Evolutionary conservation across 495 filamentous ascomycete genomes (phyloP).

Genomic region (Immersiella caudata): DNA sequence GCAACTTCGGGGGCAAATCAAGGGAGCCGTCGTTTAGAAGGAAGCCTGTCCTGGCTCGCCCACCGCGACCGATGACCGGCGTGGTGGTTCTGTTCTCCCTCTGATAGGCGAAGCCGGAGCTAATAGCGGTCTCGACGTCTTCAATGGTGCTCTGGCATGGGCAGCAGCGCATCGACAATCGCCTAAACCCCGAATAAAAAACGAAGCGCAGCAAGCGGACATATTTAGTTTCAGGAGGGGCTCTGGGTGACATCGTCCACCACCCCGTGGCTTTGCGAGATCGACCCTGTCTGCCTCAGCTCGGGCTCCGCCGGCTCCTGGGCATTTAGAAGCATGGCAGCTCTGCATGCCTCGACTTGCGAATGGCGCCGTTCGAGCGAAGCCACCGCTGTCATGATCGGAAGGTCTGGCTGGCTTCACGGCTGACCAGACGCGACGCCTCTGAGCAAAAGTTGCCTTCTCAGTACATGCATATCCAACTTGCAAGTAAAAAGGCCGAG

Average conservation of each 20-base stretch:
- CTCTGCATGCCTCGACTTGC: slow-evolving; percentile 1
- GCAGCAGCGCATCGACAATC: not conserved
- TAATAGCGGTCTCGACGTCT: not conserved
- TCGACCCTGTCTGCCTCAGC: not conserved
- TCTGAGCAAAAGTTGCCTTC: not conserved
- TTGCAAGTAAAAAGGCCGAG: not conserved
- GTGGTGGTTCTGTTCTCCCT: not conserved
- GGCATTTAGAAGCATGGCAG: not conserved
- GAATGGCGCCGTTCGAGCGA: not conserved
- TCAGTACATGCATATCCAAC: not conserved
- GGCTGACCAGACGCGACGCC: not conserved
- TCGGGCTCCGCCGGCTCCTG: not conserved
- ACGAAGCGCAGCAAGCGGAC: slow-evolving; percentile 12
- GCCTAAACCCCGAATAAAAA: not conserved
- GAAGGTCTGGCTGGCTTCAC: not conserved
- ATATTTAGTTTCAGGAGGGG: not conserved
- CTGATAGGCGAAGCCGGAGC: not conserved
- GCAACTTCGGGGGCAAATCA: not conserved
- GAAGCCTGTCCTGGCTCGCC: not conserved
- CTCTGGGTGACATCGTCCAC: slow-evolving; percentile 3
- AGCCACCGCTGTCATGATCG: not conserved
- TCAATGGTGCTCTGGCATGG: slow-evolving; percentile 1
- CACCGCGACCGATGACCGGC: not conserved
- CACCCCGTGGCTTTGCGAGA: slow-evolving; percentile 6
- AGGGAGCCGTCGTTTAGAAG: not conserved